Evolutionary conservation across 2,329 filamentous ascomycete species (phyloP), one percentile per base, ranked within the genome.

Genomic region (Hirsutella minnesotensis): DNA sequence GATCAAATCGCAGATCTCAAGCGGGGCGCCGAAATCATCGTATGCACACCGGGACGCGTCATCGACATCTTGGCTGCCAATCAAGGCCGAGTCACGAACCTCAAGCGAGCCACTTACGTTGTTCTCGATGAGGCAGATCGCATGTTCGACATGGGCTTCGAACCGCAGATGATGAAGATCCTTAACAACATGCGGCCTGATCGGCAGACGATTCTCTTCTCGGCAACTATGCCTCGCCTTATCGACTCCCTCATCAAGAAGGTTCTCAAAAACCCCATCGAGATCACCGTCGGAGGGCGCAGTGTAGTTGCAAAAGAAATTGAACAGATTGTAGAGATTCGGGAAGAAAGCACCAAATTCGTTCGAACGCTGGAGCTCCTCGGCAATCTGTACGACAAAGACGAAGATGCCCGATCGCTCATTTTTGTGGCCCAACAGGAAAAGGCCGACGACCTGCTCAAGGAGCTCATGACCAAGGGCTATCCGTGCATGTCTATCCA

Each of bases 71-170:
- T 98, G 27, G 86, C 88, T 34, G 88, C 89, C 41, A 98, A 96
- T 58, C 83, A 86, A 50, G 90, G 90, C n/a, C 79, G 89, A 48
- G 89, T 96, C 9, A 94, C 90, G 12, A 96, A 94, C 56, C 71
- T 98, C 44, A 80, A 77, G 51, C 77, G 92, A 49, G 86, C 95
- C 12, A 92, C 87, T 0, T 98, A 96, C 59, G 80, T 95, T 20
- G 92, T 98, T 10, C 76, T 98, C 33, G 92, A 98, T 58, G 92
- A 98, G 65, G 92, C 92, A 39, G 92, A 98, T 63, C 83, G 92
- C 48, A 96, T 98, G 92, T 95, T 96, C 59, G 92, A 98, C 61
- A 96, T 98, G 92, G 92, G 92, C 13, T 98, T 98, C 57, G 90
- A 95, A 64, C 90, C 92, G 2, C 92, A 98, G 61, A 89, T 98